Evolutionary conservation across 495 filamentous ascomycete genomes (phyloP).

Genomic region (Daldinia caldariorum): DNA sequence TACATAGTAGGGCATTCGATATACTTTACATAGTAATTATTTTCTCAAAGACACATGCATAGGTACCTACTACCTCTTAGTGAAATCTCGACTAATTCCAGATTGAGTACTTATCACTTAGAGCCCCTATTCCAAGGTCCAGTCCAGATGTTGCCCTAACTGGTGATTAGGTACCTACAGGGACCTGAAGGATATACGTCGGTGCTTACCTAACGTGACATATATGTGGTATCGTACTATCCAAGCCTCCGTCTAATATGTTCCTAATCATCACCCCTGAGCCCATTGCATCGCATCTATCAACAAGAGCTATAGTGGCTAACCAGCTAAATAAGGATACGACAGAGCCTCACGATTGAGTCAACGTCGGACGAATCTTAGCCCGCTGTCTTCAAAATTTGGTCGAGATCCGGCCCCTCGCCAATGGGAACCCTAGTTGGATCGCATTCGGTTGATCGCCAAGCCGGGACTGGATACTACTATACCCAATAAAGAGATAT

Average conservation of each 20-base stretch:
- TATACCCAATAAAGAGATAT: not conserved
- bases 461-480: not conserved
- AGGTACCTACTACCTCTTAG: not conserved
- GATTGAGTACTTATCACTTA: not conserved
- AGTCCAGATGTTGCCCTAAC: not conserved
- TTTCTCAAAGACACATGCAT: not conserved
- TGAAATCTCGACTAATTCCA: not conserved
- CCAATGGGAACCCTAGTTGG: constrained; percentile 1
- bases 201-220: not conserved
- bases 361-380: constrained; percentile 1
- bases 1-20: not conserved
- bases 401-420: not conserved
- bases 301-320: not conserved
- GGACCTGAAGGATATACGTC: not conserved
- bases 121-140: not conserved
- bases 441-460: constrained; percentile 19
- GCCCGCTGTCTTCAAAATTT: not conserved
- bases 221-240: not conserved
- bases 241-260: not conserved
- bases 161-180: no score
- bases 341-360: constrained; percentile 1
- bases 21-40: constrained; percentile 4
- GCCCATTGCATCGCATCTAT: not conserved
- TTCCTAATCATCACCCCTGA: not conserved
- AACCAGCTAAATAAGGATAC: not conserved